Conservation (phyloP, 306 rosid species). For the Quercus bicolor region DNA sequence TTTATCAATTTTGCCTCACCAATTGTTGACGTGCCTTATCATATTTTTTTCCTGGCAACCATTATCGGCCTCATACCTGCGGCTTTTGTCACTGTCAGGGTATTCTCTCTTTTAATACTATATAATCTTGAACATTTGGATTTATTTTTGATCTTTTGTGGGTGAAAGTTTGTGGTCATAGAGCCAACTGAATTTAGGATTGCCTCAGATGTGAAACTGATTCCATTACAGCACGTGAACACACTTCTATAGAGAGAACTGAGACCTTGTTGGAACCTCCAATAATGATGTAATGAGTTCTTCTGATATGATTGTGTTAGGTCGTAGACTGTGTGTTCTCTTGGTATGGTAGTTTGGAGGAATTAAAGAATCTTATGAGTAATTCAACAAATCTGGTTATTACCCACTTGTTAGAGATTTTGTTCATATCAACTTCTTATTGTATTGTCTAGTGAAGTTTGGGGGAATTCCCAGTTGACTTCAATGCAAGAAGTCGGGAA, state of each 20-base stretch:
- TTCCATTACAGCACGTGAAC: not conserved
- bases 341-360: not conserved
- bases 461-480: not conserved
- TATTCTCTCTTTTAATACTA: constrained; percentile 17
- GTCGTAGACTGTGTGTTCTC: not conserved
- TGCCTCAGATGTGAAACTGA: not conserved
- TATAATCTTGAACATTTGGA: not conserved
- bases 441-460: not conserved
- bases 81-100: constrained; percentile 93
- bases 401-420: not conserved
- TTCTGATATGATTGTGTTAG: not conserved
- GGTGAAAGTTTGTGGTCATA: not conserved
- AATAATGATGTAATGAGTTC: not conserved
- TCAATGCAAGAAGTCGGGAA: not conserved
- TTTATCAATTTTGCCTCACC: constrained; percentile 96
- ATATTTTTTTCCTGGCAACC: constrained; percentile 73
- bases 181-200: not conserved
- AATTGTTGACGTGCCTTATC: constrained; percentile 93
- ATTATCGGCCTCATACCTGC: constrained; percentile 88
- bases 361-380: not conserved
- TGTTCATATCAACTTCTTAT: not conserved
- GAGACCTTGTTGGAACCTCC: not conserved
- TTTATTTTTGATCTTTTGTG: not conserved
- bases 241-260: not conserved
- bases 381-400: not conserved